Evolutionary conservation across 495 filamentous ascomycete species (phyloP), one percentile per base, ranked within the genome.

Genomic region (Hypoxylon cercidicola): DNA sequence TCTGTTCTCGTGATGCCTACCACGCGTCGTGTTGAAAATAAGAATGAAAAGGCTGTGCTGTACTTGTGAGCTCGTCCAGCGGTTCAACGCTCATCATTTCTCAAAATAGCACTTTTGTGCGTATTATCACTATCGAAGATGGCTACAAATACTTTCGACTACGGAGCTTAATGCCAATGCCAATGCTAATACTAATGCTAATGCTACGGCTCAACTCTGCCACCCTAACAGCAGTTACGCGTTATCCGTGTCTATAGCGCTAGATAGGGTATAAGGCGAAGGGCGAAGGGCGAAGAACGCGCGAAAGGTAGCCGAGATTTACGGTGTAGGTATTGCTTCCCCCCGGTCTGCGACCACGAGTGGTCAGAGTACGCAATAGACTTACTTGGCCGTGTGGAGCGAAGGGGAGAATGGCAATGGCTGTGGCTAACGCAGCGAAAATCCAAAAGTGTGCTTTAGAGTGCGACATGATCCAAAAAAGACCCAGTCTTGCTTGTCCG

Each of bases 281-380:
- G 39, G 40, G 47, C 48, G n/a, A n/a, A 30, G 40, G 41, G 30
- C 18, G 28, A 58, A 64, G 39, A 32, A 39, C 48, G 40, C 30
- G 30, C 30, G 10, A 32, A 10, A 10, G 9, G 30, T 32, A 32
- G 7, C 30, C 30, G 30, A 32, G 30, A 32, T 32, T 11, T 32
- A 32, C 30, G 30, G 30, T 32, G 30, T 32, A 32, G 30, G 10
- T 32, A 32, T 32, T 32, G 30, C 9, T 32, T 32, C 7, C 30
- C 2, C 8, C 25, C 25, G 25, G 8, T 11, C 30, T 32, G 10
- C 30, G 15, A 28, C 44, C 56, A 23, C 39, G 52, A 65, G 51
- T 69, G 66, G 66, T 43, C 61, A 18, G 47, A 16, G 61, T 69
- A 69, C 66, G 66, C 55, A 55, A 43, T 54, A 19, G 25, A 21